Evolutionary conservation across 331 rosid genomes (phyloP), one percentile per base, ranked within the genome.

Genomic region (Cydonia oblonga): DNA sequence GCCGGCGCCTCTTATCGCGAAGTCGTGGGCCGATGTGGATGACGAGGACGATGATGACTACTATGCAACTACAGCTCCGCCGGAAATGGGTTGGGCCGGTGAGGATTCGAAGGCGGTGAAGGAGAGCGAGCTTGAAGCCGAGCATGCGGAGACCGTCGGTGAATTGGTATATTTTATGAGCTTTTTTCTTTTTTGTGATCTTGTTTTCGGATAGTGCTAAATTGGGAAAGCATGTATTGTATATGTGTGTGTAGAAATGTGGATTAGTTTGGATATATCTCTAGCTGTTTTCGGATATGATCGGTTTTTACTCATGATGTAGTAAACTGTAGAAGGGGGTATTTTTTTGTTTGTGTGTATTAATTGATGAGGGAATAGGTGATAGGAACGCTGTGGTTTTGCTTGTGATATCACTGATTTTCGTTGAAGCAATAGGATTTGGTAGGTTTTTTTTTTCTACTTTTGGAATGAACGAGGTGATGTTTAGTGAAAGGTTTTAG

Each of bases 31-130:
- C 7, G 92, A 88, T 72, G 90, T 85, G 0, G 92, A 88, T 5
- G 92, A 88, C 20, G 92, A 87, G 9, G 92, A 87, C 0, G 92
- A 88, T 0, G 92, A 88, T 20, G 92, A 85, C 29, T 88, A 88
- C 29, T 88, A 81, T 16, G 90, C 86, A 53, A 78, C 85, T 68
- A 68, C 88, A 1, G 92, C 85, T 33, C 92, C 88, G 54, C 90
- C 81, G 19, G 67, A 83, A 24, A 23, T 84, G 56, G 82, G 68
- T 23, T 87, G 92, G 90, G 83, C 73, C 4, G 89, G 76, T 0
- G 33, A 73, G n/a, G 85, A 78, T 14, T 62, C 30, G 13, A 67
- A 64, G 49, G 61, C 19, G 54, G 51, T 25, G 44, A 8, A 44
- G 68, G n/a, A 64, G 60, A 24, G 14, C 19, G 65, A 16, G 63